Conservation (phyloP, 2,329 filamentous ascomycete genomes). For the Colletotrichum aenigma region DNA sequence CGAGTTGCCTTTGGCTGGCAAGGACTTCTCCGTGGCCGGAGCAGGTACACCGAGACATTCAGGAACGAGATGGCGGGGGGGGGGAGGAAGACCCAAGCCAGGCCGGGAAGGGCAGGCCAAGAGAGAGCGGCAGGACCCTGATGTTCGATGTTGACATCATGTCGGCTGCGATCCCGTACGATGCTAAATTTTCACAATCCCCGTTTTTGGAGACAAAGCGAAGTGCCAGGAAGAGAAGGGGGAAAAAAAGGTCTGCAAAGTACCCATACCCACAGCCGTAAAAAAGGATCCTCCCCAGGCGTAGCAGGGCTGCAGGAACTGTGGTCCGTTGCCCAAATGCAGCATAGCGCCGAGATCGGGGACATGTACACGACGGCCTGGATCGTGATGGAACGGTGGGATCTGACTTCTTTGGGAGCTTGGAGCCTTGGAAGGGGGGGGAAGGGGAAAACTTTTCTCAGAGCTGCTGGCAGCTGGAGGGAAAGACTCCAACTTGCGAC, state of each 20-base stretch:
- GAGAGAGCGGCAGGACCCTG: neutral
- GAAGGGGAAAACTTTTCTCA: neutral
- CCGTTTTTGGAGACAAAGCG: neutral
- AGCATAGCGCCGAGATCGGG: conserved; percentile 1
- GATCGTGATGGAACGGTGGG: conserved; percentile 13
- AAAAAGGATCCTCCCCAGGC: neutral
- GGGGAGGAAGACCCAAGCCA: neutral
- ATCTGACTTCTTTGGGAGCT: neutral
- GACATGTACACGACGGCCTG: neutral
- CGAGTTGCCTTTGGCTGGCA: neutral
- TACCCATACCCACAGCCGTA: neutral
- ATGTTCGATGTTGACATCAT: conserved; percentile 6
- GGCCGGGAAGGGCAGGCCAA: neutral
- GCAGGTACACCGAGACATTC: neutral
- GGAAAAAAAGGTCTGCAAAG: neutral
- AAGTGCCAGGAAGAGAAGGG: neutral
- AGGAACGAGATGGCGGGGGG: neutral
- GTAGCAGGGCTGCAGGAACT: conserved; percentile 20
- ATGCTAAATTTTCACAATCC: neutral
- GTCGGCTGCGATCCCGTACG: neutral
- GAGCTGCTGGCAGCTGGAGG: neutral
- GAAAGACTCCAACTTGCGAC: neutral
- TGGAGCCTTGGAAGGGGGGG: neutral
- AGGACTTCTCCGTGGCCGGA: neutral
- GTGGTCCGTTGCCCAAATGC: conserved; percentile 4